Evolutionary conservation across 192 early-diverging fungal species (phyloP).

Genomic region (Coemansia asiatica): DNA sequence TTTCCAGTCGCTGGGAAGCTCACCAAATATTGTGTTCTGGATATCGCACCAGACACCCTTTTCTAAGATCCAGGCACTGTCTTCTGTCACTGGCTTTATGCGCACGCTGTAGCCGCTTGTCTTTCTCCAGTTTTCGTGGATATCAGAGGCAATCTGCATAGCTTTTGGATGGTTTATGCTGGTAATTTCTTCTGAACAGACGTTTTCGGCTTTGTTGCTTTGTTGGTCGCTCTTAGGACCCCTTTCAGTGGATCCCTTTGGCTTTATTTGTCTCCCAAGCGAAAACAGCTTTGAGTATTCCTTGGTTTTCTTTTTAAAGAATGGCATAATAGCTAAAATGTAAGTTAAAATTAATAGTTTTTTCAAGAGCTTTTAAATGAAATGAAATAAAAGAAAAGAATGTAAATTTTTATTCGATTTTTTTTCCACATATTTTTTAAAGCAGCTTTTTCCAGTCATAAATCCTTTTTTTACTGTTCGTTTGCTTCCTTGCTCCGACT

Average conservation of each 20-base stretch:
- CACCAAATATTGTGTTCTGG: background rate
- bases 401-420: background rate
- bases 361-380: background rate
- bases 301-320: too few species aligned
- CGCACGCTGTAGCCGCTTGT: background rate
- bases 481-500: too few species aligned
- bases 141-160: background rate
- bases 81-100: background rate
- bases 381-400: background rate
- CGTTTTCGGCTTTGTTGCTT: background rate
- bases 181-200: background rate
- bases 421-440: background rate
- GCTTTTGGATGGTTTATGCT: background rate
- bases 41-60: background rate
- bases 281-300: background rate
- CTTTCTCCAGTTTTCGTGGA: constrained; percentile 8
- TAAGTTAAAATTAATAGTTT: too few species aligned
- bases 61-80: background rate
- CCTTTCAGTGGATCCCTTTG: background rate
- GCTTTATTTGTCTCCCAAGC: background rate
- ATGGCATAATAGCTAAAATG: too few species aligned
- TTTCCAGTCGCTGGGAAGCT: constrained; percentile 4
- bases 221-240: background rate
- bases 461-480: too few species aligned
- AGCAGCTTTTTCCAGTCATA: too few species aligned